These are phyloP conservation scores for Cercis canadensis DNA, from an alignment of 306 rosid genomes.

Conservation along the genomic window DNA sequence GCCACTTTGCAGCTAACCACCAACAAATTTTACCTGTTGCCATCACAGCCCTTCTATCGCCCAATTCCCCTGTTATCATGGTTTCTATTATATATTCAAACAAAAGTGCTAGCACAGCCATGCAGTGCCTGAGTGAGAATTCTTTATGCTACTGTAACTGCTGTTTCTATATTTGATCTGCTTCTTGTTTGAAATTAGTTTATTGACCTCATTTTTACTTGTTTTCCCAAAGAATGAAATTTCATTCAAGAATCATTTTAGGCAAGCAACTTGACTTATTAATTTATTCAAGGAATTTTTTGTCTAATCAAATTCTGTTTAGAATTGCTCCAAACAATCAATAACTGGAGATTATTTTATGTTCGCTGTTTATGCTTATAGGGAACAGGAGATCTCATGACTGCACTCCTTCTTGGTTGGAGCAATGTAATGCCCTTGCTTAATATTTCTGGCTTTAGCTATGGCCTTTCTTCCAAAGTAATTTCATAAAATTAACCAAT, in stretches of 20 bases:
- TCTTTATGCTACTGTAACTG: too few relatives aligned
- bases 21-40: background rate
- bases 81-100: background rate
- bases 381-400: constrained; percentile 94
- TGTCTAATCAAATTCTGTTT: background rate
- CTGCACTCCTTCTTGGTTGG: constrained; percentile 95
- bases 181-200: background rate
- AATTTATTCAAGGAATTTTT: too few relatives aligned
- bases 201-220: background rate
- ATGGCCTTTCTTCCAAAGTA: constrained; percentile 18
- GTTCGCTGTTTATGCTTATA: constrained; percentile 40
- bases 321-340: background rate
- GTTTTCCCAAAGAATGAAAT: background rate
- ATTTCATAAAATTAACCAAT: constrained; percentile 28
- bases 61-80: background rate
- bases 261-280: background rate
- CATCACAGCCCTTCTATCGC: background rate
- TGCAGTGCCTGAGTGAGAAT: background rate
- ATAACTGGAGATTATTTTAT: constrained; percentile 16
- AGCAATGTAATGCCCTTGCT: constrained; percentile 70
- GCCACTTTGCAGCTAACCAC: background rate
- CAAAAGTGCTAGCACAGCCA: background rate
- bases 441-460: constrained; percentile 17
- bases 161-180: background rate
- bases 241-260: background rate